Evolutionary conservation across 169 alveolate genomes (phyloP).

Genomic region (Neospora caninum): DNA sequence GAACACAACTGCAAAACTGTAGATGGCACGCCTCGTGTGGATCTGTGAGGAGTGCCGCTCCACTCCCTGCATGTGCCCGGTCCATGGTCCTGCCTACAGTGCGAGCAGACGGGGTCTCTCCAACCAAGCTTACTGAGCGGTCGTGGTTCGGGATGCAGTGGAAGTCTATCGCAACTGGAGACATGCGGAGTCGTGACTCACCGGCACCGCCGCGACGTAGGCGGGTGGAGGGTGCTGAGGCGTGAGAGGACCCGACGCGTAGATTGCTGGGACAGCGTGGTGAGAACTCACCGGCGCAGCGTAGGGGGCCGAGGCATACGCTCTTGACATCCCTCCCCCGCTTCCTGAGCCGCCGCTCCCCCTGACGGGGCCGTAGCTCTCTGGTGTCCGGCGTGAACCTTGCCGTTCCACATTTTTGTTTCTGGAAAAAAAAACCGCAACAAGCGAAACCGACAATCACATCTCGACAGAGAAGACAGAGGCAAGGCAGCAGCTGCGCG

Average conservation of each 20-base stretch:
- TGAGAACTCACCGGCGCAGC: conserved; percentile 36
- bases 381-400: conserved; percentile 44
- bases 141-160: no score
- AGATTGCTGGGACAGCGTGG: neutral
- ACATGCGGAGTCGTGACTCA: neutral
- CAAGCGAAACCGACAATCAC: neutral
- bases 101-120: no score
- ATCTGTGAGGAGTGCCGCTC: no score
- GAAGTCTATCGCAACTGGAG: no score
- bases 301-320: conserved; percentile 24
- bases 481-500: no score
- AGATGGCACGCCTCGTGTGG: no score
- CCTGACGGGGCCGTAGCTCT: conserved; percentile 40
- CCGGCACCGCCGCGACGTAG: conserved; percentile 28
- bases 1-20: no score
- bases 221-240: neutral
- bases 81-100: no score
- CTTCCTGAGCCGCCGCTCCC: neutral
- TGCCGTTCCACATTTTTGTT: conserved; percentile 5
- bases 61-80: no score
- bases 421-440: neutral
- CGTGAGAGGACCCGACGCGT: neutral
- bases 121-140: no score
- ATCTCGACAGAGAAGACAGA: no score
- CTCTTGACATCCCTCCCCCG: neutral